Base-by-base conservation (phyloP, 148 eudicot species). In the Talinum fruticosum region DNA sequence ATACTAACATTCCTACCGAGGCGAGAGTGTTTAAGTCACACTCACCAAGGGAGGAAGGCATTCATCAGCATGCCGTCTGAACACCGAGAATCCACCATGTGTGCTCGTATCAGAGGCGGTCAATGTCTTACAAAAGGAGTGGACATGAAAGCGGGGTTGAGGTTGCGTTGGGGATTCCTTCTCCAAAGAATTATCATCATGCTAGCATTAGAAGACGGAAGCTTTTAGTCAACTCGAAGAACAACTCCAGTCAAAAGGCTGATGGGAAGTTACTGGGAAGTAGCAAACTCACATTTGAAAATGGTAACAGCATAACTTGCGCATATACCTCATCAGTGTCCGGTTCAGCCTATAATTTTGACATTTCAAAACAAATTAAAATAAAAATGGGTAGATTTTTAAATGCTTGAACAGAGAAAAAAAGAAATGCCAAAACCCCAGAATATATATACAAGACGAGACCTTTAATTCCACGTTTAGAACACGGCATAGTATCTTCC, bases 271-370 rank as follows among this genome's bases (percentile, higher is more conserved):
- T 47, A 69, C 65, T 67, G 1, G n/a, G 6, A 2, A 41, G 67
- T 19, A 69, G 67, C 19, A 61, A 80, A 82, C 97, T 86, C 87
- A 93, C 99, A 81, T 84, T 82, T 44, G 81, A 37, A 62, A 80
- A 78, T 2, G 99, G 99, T 74, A 83, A 81, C 78, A 96, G 83
- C 75, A 88, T 87, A 84, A 96, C 88, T 84, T 96, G 99, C 0
- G 99, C 98, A 85, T 83, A 96, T 19, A 96, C 99, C 85, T 96
- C 99, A 78, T 96, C 99, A 0, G 98, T 93, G 71, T 96, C 98
- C 2, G 90, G 80, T 82, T 96, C 98, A 65, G 99, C 99, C 99
- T 96, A 82, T 10, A 68, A 62, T 57, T 66, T 54, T 38, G 19
- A 53, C 78, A 73, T 35, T 69, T 69, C 36, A 19, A 71, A 77